Evolutionary conservation across 1,284 basidiomycete species (phyloP).

Genomic region (Rhizopogon hawkerae): DNA sequence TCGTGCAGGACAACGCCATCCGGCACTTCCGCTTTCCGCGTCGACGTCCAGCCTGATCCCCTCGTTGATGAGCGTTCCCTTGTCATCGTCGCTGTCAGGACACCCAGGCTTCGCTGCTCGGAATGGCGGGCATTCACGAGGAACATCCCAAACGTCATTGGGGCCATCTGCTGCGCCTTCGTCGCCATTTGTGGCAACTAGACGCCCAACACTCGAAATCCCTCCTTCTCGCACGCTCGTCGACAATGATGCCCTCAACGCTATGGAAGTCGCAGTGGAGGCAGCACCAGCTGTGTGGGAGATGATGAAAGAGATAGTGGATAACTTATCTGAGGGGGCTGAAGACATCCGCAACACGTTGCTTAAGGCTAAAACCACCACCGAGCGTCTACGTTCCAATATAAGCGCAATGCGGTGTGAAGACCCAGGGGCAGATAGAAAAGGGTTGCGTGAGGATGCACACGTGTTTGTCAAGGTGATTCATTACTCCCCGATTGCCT

Average conservation of each 20-base stretch:
- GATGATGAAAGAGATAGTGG: constrained; percentile 55
- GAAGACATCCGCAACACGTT: constrained; percentile 45
- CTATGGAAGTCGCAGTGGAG: constrained; percentile 59
- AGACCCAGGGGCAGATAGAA: constrained; percentile 42
- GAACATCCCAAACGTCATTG: constrained; percentile 50
- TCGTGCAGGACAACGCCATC: constrained; percentile 40
- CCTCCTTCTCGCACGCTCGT: constrained; percentile 48
- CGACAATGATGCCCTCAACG: constrained; percentile 61
- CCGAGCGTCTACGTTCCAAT: constrained; percentile 46
- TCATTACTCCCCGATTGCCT: background rate
- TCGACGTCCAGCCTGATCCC: constrained; percentile 16
- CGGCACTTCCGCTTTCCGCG: constrained; percentile 20
- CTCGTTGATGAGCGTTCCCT: constrained; percentile 8
- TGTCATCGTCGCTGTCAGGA: constrained; percentile 14
- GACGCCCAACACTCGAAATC: constrained; percentile 35
- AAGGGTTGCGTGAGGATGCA: constrained; percentile 58
- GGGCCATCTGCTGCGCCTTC: constrained; percentile 35
- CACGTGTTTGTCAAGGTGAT: constrained; percentile 65
- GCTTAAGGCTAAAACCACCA: constrained; percentile 47
- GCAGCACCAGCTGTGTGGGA: constrained; percentile 68
- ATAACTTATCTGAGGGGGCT: constrained; percentile 30
- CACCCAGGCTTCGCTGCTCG: constrained; percentile 13
- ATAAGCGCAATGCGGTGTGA: constrained; percentile 45
- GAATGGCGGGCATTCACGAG: constrained; percentile 40
- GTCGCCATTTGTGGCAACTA: constrained; percentile 30